Base-by-base conservation (phyloP, 139 green algal genomes). In the Volvox africanus region DNA sequence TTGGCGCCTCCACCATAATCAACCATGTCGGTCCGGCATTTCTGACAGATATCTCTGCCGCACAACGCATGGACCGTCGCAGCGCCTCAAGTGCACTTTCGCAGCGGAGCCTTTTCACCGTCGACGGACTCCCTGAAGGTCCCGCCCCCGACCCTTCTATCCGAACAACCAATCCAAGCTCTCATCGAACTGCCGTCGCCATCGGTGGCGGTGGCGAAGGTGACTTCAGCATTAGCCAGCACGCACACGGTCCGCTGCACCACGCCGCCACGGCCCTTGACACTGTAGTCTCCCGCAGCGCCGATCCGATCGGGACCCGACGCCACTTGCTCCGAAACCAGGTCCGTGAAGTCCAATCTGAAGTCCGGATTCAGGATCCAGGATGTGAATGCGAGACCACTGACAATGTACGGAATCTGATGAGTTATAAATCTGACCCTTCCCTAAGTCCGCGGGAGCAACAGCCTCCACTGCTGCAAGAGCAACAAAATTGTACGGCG, bases 331-430 rank as follows among this genome's bases (percentile, higher is more conserved):
- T 26, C 17, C 62, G 19, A 19, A 26, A 69, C 62, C 62, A 69
- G 17, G 19, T 19, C 62, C 62, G n/a, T n/a, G n/a, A 69, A 19
- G 62, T 69, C 62, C 62, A 69, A 19, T 26, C 62, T 19, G 17
- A 69, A 19, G 62, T 69, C 62, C 62, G 19, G 62, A 69, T 19
- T 19, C 62, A 69, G 62, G 62, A 17, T 69, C 62, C 17, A 19
- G 62, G 19, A 19, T 19, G 62, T 17, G 19, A 19, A 17, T 69
- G 62, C n/a, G n/a, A n/a, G n/a, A n/a, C n/a, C n/a, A n/a, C n/a
- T n/a, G 86, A 90, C 30, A 44, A 83, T 67, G n/a, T 22, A 2
- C 50, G 71, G 21, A 90, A 90, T 30, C 86, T 69, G 30, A 90
- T 90, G 86, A 84, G 71, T 75, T 30, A 61, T 1, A 82, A 75